These are phyloP conservation scores for Garcia nutans DNA, from an alignment of 345 rosid species.

Conservation along the genomic window DNA sequence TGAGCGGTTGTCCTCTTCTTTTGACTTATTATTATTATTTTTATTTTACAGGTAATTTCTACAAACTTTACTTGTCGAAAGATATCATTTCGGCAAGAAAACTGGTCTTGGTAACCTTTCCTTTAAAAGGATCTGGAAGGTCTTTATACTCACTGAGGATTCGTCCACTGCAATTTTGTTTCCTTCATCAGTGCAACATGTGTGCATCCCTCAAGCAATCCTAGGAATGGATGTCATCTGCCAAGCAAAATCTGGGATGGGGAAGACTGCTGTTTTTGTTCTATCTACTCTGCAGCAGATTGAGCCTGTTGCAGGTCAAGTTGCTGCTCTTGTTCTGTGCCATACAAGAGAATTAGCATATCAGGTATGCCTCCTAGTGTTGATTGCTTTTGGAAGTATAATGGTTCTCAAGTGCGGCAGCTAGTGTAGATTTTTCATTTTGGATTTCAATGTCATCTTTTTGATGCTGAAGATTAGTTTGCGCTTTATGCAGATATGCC, in stretches of 20 bases:
- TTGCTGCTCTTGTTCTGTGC: slow-evolving; percentile 80
- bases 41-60: slow-evolving; percentile 7
- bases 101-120: slow-evolving; percentile 56
- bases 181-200: slow-evolving; percentile 90
- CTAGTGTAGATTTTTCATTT: not conserved
- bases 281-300: slow-evolving; percentile 84
- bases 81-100: slow-evolving; percentile 3
- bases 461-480: not conserved
- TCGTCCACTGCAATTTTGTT: slow-evolving; percentile 72
- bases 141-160: slow-evolving; percentile 68
- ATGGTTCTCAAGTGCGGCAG: not conserved
- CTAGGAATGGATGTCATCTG: slow-evolving; percentile 94
- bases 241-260: slow-evolving; percentile 99
- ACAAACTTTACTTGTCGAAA: slow-evolving; percentile 16
- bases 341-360: slow-evolving; percentile 95
- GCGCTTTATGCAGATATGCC: slow-evolving; percentile 61
- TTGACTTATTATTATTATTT: slow-evolving; percentile 5
- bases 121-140: slow-evolving; percentile 54
- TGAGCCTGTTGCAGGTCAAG: slow-evolving; percentile 93
- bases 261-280: slow-evolving; percentile 95
- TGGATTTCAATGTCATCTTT: not conserved
- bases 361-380: slow-evolving; percentile 49
- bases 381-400: not conserved
- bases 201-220: slow-evolving; percentile 96
- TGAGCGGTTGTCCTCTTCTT: not conserved